Evolutionary conservation across 169 alveolate genomes (phyloP).

Genomic region (Cryptosporidium ryanae): DNA sequence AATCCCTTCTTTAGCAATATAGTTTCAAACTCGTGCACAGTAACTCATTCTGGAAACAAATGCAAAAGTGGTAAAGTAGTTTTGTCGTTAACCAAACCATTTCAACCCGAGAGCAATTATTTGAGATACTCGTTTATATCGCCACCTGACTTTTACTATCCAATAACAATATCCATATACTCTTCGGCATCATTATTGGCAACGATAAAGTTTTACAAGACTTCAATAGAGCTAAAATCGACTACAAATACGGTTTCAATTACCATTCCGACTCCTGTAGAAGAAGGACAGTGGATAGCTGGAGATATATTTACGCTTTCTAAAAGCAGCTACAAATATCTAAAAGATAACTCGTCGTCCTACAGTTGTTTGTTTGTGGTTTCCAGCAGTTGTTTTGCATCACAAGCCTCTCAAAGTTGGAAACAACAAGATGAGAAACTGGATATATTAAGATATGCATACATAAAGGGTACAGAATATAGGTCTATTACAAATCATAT

Average conservation of each 20-base stretch:
- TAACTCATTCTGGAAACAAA: constrained; percentile 21
- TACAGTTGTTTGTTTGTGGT: constrained; percentile 6
- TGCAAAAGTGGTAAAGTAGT: constrained; percentile 42
- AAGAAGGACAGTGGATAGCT: constrained; percentile 63
- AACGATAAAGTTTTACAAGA: constrained; percentile 17
- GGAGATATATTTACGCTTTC: constrained; percentile 60
- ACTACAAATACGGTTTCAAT: constrained; percentile 4
- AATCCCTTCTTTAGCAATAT: constrained; percentile 27
- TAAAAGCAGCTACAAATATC: constrained; percentile 14
- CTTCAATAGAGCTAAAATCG: constrained; percentile 16
- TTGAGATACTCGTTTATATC: constrained; percentile 60
- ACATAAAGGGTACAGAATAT: constrained; percentile 2
- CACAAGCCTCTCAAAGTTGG: constrained; percentile 7
- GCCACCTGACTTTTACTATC: constrained; percentile 46
- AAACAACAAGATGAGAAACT: not conserved
- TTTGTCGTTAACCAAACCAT: constrained; percentile 7
- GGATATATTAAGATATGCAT: constrained; percentile 12
- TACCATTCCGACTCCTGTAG: constrained; percentile 29
- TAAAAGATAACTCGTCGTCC: constrained; percentile 25
- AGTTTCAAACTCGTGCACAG: constrained; percentile 41
- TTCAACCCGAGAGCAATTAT: constrained; percentile 37
- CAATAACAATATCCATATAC: constrained; percentile 49
- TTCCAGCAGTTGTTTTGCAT: not conserved
- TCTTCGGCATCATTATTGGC: constrained; percentile 50
- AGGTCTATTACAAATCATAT: not conserved